Evolutionary conservation across 192 early-diverging fungal species (phyloP).

Genomic region (Funneliformis mosseae): DNA sequence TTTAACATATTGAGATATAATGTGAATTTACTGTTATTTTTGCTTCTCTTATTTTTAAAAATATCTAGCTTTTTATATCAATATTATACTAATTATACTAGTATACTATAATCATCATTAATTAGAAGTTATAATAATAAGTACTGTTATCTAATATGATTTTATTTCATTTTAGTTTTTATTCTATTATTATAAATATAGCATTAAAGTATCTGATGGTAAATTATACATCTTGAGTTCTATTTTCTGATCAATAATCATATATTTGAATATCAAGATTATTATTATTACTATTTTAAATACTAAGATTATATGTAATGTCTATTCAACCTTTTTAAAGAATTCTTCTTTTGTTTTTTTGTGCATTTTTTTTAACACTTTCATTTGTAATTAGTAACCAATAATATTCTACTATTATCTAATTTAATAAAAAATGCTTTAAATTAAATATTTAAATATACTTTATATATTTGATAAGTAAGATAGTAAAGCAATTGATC

Average conservation of each 20-base stretch:
- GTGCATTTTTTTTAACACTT: not conserved
- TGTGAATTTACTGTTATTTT: not conserved
- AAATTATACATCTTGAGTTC: not conserved
- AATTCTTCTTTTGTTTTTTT: not conserved
- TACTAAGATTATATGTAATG: not conserved
- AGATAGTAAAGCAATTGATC: conserved; percentile 1
- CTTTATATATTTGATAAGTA: not conserved
- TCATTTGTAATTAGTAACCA: not conserved
- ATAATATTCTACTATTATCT: not conserved
- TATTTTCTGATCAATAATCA: not conserved
- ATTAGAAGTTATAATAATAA: not conserved
- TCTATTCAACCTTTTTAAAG: not conserved
- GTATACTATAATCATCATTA: not conserved
- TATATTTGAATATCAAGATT: not conserved
- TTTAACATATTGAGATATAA: not conserved
- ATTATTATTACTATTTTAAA: not conserved
- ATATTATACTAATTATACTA: conserved; percentile 14
- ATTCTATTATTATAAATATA: not conserved
- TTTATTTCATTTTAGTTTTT: conserved; percentile 13
- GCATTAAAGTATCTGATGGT: not conserved
- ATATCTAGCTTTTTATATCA: not conserved
- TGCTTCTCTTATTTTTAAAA: not conserved
- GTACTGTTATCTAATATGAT: not conserved
- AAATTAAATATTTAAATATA: not conserved
- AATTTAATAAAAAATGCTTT: not conserved